These are phyloP conservation scores for Penicillium crystallinum DNA, from an alignment of 495 filamentous ascomycete species.

Conservation along the genomic window DNA sequence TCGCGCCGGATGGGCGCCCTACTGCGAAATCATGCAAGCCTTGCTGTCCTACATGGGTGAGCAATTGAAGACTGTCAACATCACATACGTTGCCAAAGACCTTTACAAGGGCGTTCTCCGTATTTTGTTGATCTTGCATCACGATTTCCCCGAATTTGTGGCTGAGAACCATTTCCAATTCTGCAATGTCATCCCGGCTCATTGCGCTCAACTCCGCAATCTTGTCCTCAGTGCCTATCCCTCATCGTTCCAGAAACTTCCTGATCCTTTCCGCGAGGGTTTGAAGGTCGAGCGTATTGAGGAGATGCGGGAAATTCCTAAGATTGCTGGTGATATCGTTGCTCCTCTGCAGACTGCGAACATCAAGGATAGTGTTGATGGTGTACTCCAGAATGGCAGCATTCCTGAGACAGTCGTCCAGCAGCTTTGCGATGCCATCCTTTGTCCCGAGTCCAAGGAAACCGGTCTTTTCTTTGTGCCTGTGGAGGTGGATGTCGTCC, in stretches of 20 bases:
- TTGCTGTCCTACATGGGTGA: slow-evolving; percentile 72
- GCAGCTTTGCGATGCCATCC: slow-evolving; percentile 63
- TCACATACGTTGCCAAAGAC: slow-evolving; percentile 68
- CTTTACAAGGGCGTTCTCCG: slow-evolving; percentile 81
- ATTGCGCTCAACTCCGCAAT: slow-evolving; percentile 85
- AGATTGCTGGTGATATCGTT: slow-evolving; percentile 56
- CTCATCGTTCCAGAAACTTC: slow-evolving; percentile 65
- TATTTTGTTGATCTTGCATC: slow-evolving; percentile 77
- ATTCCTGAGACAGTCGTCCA: slow-evolving; percentile 62
- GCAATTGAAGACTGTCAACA: slow-evolving; percentile 66
- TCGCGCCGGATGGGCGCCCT: slow-evolving; percentile 67
- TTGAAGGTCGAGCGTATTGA: slow-evolving; percentile 78
- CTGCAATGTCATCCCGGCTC: slow-evolving; percentile 76
- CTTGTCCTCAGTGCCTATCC: slow-evolving; percentile 82
- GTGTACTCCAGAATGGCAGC: slow-evolving; percentile 53
- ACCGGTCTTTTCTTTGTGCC: slow-evolving; percentile 56
- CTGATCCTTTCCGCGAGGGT: slow-evolving; percentile 74
- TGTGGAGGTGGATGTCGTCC: slow-evolving; percentile 59
- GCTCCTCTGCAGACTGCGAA: slow-evolving; percentile 54
- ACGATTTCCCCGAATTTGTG: slow-evolving; percentile 92
- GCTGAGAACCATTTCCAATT: slow-evolving; percentile 80
- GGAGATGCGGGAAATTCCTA: slow-evolving; percentile 64
- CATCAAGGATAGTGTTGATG: slow-evolving; percentile 64
- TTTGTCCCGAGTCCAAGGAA: slow-evolving; percentile 46
- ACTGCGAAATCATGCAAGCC: slow-evolving; percentile 68